Base-by-base conservation (phyloP, 164 flowering plant species). In the Umbellularia californica region DNA sequence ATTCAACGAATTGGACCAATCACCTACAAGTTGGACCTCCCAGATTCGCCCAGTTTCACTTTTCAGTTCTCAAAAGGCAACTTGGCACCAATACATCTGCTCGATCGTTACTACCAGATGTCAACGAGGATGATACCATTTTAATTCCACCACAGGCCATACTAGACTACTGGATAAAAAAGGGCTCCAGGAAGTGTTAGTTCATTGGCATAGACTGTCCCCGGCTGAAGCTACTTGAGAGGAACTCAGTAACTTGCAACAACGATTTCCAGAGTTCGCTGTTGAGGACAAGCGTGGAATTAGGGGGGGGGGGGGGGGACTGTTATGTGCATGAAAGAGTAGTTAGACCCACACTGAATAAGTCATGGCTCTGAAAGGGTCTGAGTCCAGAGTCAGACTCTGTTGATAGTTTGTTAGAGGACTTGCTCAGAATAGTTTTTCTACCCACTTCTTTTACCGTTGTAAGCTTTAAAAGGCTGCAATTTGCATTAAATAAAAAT, bases 181-280 rank as follows among this genome's bases (percentile, higher is more conserved):
- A 13, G 27, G 30, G 17, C 2, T 7, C 20, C 2, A 7, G 7
- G 55, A 70, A 52, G 60, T 70, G 17, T 15, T 52, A 25, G 25
- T 70, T 5, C 72, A 70, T 51, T 70, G 62, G 72, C 12, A 70
- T 24, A 14, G 22, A 22, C n/a, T 50, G 3, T 70, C 41, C 24
- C 47, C 33, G 5, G 72, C 33, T 15, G 72, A 70, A 22, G 62
- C 72, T 7, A 70, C 72, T 5, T 70, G 35, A 47, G 72, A 70
- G 24, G 41, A 23, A n/a, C 10, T 22, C 3, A 14, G 22, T 12
- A 52, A 24, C 13, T 4, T 23, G 19, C 7, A 23, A 5, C 11
- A 17, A 22, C 2, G 62, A 4, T 70, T 20, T 70, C 60, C 72
- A 11, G 6, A 27, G 10, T 23, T 50, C 28, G 9, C 30, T 30